phyloP scores from a whole-genome alignment of 805 yeast genomes.

The Limtongia smithiae region DNA sequence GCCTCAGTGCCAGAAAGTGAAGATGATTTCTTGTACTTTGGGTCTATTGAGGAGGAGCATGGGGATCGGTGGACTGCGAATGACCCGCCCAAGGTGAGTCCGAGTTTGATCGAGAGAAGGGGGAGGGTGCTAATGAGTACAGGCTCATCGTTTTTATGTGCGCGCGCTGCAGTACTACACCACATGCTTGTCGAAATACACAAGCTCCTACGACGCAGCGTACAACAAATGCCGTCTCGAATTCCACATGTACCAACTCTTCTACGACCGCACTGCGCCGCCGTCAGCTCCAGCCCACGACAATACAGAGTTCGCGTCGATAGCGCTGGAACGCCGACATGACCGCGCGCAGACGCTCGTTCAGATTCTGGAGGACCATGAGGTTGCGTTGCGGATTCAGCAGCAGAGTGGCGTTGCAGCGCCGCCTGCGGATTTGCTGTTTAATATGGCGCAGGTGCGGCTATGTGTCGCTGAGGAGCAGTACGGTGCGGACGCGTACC shows the following conservation, averaged over 20 bases:
- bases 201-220: conserved; percentile 24
- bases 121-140: neutral
- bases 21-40: conserved; percentile 24
- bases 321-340: conserved; percentile 5
- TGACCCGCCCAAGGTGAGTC: conserved; percentile 26
- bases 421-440: conserved; percentile 23
- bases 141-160: conserved; percentile 24
- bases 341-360: conserved; percentile 9
- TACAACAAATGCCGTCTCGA: conserved; percentile 25
- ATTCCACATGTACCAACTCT: conserved; percentile 21
- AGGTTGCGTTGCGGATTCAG: conserved; percentile 10
- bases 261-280: conserved; percentile 8
- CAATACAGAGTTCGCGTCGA: neutral
- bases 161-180: conserved; percentile 20
- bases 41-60: conserved; percentile 28
- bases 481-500: conserved; percentile 11
- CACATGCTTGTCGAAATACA: conserved; percentile 12
- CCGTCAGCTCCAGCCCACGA: neutral
- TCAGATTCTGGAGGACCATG: conserved; percentile 21
- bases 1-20: conserved; percentile 19
- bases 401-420: neutral
- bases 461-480: conserved; percentile 27
- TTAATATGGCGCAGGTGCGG: conserved; percentile 26
- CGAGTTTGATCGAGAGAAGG: neutral
- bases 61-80: conserved; percentile 26